phyloP scores from a whole-genome alignment of 306 rosid genomes.

The Malus asiatica region DNA sequence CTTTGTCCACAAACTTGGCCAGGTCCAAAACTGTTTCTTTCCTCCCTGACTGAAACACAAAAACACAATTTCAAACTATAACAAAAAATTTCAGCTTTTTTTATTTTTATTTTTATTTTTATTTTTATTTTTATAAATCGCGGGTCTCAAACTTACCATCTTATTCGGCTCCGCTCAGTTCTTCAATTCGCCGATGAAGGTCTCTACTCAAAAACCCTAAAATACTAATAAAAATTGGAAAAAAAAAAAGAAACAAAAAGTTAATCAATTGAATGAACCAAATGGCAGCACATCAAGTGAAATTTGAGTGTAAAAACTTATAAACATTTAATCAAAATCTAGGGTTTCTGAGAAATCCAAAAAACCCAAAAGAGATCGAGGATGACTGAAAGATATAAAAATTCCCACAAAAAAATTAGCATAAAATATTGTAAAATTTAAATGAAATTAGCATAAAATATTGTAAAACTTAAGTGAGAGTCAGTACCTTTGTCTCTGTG shows the following conservation, averaged over 20 bases:
- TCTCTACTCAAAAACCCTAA: slow-evolving; percentile 17
- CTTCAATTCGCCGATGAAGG: neutral
- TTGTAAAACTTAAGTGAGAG: neutral
- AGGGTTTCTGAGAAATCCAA: neutral
- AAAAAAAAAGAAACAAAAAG: neutral
- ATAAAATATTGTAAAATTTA: neutral
- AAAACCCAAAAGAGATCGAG: neutral
- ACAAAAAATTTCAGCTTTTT: neutral
- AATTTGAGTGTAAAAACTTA: neutral
- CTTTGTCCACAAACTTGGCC: slow-evolving; percentile 87
- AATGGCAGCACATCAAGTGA: neutral
- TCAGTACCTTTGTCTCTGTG: neutral
- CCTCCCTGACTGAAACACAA: slow-evolving; percentile 49
- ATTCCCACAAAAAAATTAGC: neutral
- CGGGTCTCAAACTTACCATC: slow-evolving; percentile 23
- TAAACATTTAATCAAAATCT: neutral
- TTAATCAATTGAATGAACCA: neutral
- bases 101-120: too few relatives aligned
- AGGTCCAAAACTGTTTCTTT: slow-evolving; percentile 81
- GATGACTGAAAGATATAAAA: neutral
- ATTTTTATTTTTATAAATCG: too few relatives aligned
- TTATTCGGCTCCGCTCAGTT: slow-evolving; percentile 7
- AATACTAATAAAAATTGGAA: neutral
- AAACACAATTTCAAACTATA: neutral
- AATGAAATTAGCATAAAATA: too few relatives aligned